A percentile compares a stretch with the other conserved stretches of the same genome.
These are phyloP conservation scores for Carex sylvatica DNA, from an alignment of 202 grass and related monocot species.

Conservation along the genomic window DNA sequence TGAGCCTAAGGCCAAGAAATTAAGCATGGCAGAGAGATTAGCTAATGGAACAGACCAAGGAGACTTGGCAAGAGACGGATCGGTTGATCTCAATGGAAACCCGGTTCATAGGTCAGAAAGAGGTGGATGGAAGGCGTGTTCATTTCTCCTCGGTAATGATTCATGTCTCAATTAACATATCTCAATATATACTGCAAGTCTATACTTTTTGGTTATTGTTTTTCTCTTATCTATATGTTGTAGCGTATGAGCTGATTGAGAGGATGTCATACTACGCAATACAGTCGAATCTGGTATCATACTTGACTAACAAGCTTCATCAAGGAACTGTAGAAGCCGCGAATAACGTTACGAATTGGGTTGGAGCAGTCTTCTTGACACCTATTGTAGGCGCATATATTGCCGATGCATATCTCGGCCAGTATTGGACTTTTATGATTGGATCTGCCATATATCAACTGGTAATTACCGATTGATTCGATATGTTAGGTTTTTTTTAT, in stretches of 20 bases:
- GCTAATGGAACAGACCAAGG: constrained; percentile 23
- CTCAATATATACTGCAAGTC: neutral
- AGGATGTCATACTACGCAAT: constrained; percentile 79
- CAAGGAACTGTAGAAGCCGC: constrained; percentile 65
- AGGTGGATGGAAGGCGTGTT: constrained; percentile 71
- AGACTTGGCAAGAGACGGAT: constrained; percentile 54
- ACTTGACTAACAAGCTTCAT: constrained; percentile 59
- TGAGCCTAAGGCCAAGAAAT: neutral
- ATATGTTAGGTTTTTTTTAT: neutral
- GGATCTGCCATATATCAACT: constrained; percentile 62
- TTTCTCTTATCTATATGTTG: neutral
- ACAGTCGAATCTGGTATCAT: constrained; percentile 66
- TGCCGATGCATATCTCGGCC: constrained; percentile 72
- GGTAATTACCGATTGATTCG: constrained; percentile 24
- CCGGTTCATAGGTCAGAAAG: constrained; percentile 52
- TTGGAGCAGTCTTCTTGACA: constrained; percentile 71
- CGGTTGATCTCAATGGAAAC: constrained; percentile 70
- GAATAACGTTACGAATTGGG: constrained; percentile 85
- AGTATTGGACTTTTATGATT: constrained; percentile 74
- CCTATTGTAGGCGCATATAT: constrained; percentile 61
- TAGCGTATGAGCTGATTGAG: constrained; percentile 85
- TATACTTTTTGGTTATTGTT: neutral
- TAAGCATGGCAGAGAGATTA: constrained; percentile 25
- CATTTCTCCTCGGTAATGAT: constrained; percentile 55
- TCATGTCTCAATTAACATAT: neutral